Evolutionary conservation across 1,284 basidiomycete species (phyloP), one percentile per base, ranked within the genome.

Genomic region (Golubevia pallescens): DNA sequence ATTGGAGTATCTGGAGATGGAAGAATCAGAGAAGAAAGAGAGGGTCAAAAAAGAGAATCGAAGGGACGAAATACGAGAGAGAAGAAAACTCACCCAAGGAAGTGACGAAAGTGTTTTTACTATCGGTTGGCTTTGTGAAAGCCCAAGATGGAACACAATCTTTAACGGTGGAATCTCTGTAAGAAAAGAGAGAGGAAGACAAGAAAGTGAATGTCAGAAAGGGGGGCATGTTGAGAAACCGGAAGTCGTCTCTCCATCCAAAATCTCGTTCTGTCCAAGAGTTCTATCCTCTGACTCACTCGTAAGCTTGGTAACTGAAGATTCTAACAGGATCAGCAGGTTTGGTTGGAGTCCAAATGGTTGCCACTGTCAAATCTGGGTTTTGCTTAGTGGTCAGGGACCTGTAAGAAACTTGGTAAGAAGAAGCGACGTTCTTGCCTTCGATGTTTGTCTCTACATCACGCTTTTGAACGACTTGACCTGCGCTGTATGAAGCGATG

Each of bases 381-480:
- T 63, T 34, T 16, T 51, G 57, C 10, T 38, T 38, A 10, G 34
- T 38, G 34, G 34, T 38, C 34, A 38, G 10, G 10, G 34, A 38
- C 5, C 34, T 4, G 10, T 38, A 38, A 10, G 34, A 38, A 10
- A 38, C 34, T 10, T 38, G 34, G 34, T 38, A 38, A 38, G 54
- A 56, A 6, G 54, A 56, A 21, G 54, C 71, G 1, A 71, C 62
- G 60, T 75, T 71, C 4, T 28, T 16, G 34, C 60, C 69, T 54
- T 67, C 62, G 5, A 67, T 67, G 21, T 74, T 62, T 4, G 75
- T 75, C 20, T 28, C 32, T 2, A 59, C 65, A 23, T 61, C 61
- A 38, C 77, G 70, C 2, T 65, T 63, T 13, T 66, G 56, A 56
- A 79, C 66, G 24, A 79, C 60, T 34, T 75, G 63, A 5, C 77